These are phyloP conservation scores for Naganishia sp. DNA, from an alignment of 1,284 basidiomycete species.

Conservation along the genomic window DNA sequence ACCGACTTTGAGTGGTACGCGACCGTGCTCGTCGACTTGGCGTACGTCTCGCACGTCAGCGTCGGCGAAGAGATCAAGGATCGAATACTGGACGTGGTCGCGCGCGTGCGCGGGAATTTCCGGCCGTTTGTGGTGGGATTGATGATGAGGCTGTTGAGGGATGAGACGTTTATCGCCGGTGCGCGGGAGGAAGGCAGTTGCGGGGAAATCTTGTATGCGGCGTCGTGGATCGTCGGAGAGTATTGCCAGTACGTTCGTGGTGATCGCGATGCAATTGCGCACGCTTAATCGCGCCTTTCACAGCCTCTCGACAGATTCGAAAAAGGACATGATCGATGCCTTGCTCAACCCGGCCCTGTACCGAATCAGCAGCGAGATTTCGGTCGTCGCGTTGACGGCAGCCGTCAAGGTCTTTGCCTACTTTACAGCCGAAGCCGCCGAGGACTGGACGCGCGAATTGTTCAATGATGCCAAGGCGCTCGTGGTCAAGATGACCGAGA, in stretches of 20 bases:
- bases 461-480: conserved; percentile 60
- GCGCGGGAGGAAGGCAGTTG: conserved; percentile 62
- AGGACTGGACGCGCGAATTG: conserved; percentile 63
- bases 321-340: conserved; percentile 21
- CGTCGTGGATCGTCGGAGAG: conserved; percentile 94
- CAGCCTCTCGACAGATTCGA: conserved; percentile 36
- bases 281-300: conserved; percentile 42
- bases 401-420: conserved; percentile 82
- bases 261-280: neutral
- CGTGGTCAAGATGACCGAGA: conserved; percentile 63
- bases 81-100: conserved; percentile 82
- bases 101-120: conserved; percentile 70
- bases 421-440: conserved; percentile 74
- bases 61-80: conserved; percentile 74
- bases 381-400: conserved; percentile 63
- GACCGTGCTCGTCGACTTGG: conserved; percentile 85
- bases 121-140: conserved; percentile 76
- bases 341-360: conserved; percentile 11
- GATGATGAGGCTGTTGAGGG: conserved; percentile 74
- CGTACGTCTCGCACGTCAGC: conserved; percentile 76
- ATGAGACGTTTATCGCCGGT: conserved; percentile 66
- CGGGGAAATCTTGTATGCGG: conserved; percentile 82
- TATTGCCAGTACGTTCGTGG: conserved; percentile 68
- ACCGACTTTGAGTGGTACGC: conserved; percentile 96
- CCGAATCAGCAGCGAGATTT: conserved; percentile 10